phyloP scores from a whole-genome alignment of 164 flowering plant genomes.

The Berberis vulgaris region DNA sequence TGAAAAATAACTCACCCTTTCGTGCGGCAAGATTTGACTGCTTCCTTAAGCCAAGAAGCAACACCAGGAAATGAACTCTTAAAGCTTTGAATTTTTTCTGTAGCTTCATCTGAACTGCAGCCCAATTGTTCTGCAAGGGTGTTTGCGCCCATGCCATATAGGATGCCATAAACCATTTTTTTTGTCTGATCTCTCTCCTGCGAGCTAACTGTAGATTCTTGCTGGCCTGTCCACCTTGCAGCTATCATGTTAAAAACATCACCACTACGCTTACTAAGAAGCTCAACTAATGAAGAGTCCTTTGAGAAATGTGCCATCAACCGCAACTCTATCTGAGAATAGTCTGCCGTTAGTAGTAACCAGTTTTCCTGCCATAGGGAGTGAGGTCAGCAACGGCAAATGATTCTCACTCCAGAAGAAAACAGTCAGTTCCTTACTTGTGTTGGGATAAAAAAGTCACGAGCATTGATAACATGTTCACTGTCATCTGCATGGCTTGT shows the following conservation, averaged over 20 bases:
- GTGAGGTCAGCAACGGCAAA: neutral
- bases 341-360: constrained; percentile 85
- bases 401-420: neutral
- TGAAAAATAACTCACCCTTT: constrained; percentile 54
- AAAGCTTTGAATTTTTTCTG: constrained; percentile 69
- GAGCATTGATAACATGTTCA: constrained; percentile 58
- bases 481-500: constrained; percentile 23
- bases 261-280: constrained; percentile 60
- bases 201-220: constrained; percentile 42
- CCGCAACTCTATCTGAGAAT: constrained; percentile 94
- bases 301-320: constrained; percentile 97
- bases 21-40: constrained; percentile 61
- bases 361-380: constrained; percentile 63
- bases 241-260: constrained; percentile 91
- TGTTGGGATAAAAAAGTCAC: constrained; percentile 76
- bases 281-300: constrained; percentile 61
- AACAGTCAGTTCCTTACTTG: constrained; percentile 40
- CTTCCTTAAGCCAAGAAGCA: constrained; percentile 82
- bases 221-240: constrained; percentile 78
- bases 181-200: constrained; percentile 82
- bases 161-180: constrained; percentile 89
- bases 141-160: constrained; percentile 94
- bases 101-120: constrained; percentile 77
- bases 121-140: constrained; percentile 76
- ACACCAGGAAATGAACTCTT: constrained; percentile 84